These are phyloP conservation scores for Nephelium lappaceum DNA, from an alignment of 345 rosid genomes.

Conservation along the genomic window DNA sequence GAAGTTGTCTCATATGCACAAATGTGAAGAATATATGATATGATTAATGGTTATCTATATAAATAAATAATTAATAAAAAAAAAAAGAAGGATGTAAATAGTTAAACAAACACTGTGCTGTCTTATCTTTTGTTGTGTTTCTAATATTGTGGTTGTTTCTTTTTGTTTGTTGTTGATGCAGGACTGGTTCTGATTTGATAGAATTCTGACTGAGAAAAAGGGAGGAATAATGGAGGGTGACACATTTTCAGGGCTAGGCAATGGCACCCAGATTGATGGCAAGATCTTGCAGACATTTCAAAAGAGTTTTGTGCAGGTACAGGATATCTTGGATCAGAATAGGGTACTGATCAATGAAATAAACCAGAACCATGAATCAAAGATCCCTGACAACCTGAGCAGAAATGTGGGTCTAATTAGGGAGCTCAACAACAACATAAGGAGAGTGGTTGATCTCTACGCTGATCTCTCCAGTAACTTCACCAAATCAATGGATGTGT, in stretches of 20 bases:
- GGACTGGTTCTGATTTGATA: conserved; percentile 35
- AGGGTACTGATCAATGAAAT: conserved; percentile 72
- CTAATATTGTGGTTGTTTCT: conserved; percentile 1
- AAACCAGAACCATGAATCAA: conserved; percentile 81
- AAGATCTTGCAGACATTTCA: conserved; percentile 72
- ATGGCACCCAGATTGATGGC: conserved; percentile 53
- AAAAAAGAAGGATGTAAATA: neutral
- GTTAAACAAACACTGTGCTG: conserved; percentile 4
- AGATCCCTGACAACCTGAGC: conserved; percentile 65
- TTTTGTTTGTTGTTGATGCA: conserved; percentile 20
- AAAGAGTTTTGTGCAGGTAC: conserved; percentile 74
- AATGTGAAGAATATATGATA: conserved; percentile 17
- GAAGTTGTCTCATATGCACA: conserved; percentile 46
- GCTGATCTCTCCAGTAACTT: conserved; percentile 68
- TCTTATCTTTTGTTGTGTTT: conserved; percentile 24
- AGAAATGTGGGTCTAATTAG: conserved; percentile 73
- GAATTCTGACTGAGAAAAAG: conserved; percentile 15
- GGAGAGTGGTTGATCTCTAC: conserved; percentile 71
- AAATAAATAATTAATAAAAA: neutral
- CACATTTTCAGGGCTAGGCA: conserved; percentile 49
- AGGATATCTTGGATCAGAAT: conserved; percentile 68
- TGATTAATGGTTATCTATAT: conserved; percentile 24
- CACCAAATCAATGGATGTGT: conserved; percentile 58
- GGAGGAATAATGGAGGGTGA: conserved; percentile 59
- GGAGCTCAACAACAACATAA: conserved; percentile 83